Evolutionary conservation across 805 yeast species (phyloP).

Genomic region (Starmera amethionina): DNA sequence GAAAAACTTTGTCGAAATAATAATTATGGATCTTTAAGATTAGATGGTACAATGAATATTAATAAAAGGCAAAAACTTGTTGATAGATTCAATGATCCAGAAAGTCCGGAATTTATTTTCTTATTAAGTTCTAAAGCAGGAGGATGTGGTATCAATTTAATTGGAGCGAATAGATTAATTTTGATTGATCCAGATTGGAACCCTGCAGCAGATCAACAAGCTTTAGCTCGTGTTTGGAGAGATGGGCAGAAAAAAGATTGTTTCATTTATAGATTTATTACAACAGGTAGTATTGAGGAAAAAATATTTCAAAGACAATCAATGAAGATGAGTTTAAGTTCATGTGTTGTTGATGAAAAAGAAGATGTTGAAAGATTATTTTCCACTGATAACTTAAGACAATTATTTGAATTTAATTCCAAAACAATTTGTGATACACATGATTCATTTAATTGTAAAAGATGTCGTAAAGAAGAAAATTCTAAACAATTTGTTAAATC

Average conservation of each 20-base stretch:
- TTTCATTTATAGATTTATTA: constrained; percentile 84
- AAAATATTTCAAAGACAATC: constrained; percentile 93
- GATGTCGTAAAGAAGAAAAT: constrained; percentile 40
- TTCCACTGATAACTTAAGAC: constrained; percentile 69
- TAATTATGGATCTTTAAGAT: constrained; percentile 66
- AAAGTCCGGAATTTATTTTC: constrained; percentile 79
- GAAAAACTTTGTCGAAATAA: constrained; percentile 74
- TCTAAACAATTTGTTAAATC: constrained; percentile 58
- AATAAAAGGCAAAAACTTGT: constrained; percentile 90
- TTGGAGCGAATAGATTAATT: constrained; percentile 89
- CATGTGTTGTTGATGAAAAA: constrained; percentile 95
- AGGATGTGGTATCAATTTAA: constrained; percentile 95
- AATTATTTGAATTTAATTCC: constrained; percentile 61
- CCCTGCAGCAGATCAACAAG: constrained; percentile 98
- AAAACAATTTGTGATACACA: constrained; percentile 82
- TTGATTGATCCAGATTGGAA: constrained; percentile 95
- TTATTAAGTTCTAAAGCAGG: constrained; percentile 93
- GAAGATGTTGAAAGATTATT: constrained; percentile 91
- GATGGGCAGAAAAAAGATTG: constrained; percentile 98
- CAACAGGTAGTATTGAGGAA: constrained; percentile 94
- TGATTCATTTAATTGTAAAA: constrained; percentile 78
- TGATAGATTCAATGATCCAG: constrained; percentile 85
- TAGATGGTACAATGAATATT: constrained; percentile 90
- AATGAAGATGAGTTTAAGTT: constrained; percentile 84
- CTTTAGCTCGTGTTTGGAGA: constrained; percentile 96